Base-by-base conservation (phyloP, 257 asterid species). In the Solanum microdontum region DNA sequence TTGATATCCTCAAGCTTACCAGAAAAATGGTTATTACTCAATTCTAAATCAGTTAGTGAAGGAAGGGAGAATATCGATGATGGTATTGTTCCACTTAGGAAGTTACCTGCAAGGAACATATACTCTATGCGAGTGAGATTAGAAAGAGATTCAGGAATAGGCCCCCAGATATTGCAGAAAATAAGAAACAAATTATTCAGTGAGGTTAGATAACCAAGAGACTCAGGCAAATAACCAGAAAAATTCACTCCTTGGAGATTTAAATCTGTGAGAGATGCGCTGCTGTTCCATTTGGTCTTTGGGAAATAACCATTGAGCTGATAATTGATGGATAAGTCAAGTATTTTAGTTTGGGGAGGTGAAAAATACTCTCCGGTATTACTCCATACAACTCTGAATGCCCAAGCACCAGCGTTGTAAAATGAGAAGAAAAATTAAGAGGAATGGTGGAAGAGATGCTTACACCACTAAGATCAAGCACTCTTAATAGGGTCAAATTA, bases 291-390 rank as follows among this genome's bases (percentile, higher is more conserved):
- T 58, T 21, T 17, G 24, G 26, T 58, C 68, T 34, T 34, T 17
- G 88, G 60, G 8, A 90, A 40, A 9, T 82, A 33, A 73, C 89
- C 90, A 28, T 37, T 28, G 19, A 90, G 90, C 40, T 43, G 1
- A 83, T 5, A 8, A 28, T 90, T 90, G 85, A 7, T 1, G 1
- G 0, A 7, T 11, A 90, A 21, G 15, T 43, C 3, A 19, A 90
- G 89, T 14, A 5, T 33, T 64, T 21, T 24, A 90, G 51, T 11
- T 43, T 88, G 28, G 89, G 85, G 0, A 86, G 51, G 40, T 82
- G 66, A 37, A 73, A 73, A 14, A 48, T 48, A 48, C 60, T 48
- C 21, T 48, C 60, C 0, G 60, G 60, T 48, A 48, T 48, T 14
- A 48, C 7, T 2, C 60, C 60, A 48, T 48, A 48, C 60, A 48